Conservation (phyloP, 2,329 filamentous ascomycete genomes). For the Pseudogymnoascus sp. region DNA sequence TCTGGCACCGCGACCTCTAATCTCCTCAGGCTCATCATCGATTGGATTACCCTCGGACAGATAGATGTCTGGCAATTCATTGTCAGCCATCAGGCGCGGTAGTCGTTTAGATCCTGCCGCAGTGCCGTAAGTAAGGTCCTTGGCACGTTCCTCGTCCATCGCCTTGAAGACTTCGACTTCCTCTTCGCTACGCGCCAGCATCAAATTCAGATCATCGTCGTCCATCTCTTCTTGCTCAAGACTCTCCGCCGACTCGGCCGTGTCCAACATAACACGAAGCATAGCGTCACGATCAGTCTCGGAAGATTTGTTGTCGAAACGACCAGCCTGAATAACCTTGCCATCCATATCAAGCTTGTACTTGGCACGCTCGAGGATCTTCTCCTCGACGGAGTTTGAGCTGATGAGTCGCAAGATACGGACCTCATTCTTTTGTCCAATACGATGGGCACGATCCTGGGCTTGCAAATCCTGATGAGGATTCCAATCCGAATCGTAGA, state of each 20-base stretch:
- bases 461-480: conserved; percentile 98
- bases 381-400: conserved; percentile 95
- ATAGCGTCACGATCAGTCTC: conserved; percentile 97
- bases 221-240: conserved; percentile 94
- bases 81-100: conserved; percentile 77
- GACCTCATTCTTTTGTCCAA: conserved; percentile 98
- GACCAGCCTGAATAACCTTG: conserved; percentile 98
- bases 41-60: conserved; percentile 76
- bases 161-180: conserved; percentile 73
- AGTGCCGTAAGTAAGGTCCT: conserved; percentile 62
- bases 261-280: conserved; percentile 85
- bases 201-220: conserved; percentile 91
- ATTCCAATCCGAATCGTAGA: conserved; percentile 99
- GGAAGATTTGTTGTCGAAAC: conserved; percentile 98
- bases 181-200: conserved; percentile 79
- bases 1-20: conserved; percentile 79
- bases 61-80: conserved; percentile 90
- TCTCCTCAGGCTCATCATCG: conserved; percentile 68
- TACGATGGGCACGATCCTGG: conserved; percentile 99
- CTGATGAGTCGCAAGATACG: conserved; percentile 92
- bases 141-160: conserved; percentile 68
- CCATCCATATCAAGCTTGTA: conserved; percentile 99
- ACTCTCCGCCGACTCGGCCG: conserved; percentile 59
- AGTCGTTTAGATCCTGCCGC: conserved; percentile 51
- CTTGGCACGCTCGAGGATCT: conserved; percentile 91